Evolutionary conservation across 2,329 filamentous ascomycete genomes (phyloP).

Genomic region (Aureobasidium sp.): DNA sequence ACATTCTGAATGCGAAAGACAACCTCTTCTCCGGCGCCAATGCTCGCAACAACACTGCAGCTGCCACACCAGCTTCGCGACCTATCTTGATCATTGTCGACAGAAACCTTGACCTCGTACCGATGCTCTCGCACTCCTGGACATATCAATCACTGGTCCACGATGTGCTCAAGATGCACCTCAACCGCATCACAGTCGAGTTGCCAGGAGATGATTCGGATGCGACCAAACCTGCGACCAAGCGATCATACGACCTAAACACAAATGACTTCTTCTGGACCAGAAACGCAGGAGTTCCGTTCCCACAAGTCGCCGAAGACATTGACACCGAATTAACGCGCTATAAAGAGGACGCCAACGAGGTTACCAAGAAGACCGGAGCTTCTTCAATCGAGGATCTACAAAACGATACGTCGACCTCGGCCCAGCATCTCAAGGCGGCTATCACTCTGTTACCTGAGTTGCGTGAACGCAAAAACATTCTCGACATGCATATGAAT

Average conservation of each 20-base stretch:
- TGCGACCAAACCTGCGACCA: slow-evolving; percentile 63
- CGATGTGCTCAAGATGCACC: slow-evolving; percentile 68
- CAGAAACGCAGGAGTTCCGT: slow-evolving; percentile 82
- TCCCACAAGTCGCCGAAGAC: slow-evolving; percentile 92
- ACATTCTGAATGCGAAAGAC: slow-evolving; percentile 95
- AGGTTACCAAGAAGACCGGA: slow-evolving; percentile 92
- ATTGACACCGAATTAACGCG: slow-evolving; percentile 89
- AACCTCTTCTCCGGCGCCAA: slow-evolving; percentile 76
- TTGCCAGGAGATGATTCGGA: slow-evolving; percentile 71
- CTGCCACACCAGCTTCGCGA: slow-evolving; percentile 63
- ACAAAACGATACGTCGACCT: slow-evolving; percentile 79
- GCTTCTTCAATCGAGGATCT: slow-evolving; percentile 89
- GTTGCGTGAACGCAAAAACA: slow-evolving; percentile 83
- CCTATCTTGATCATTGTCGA: slow-evolving; percentile 92
- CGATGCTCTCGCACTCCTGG: slow-evolving; percentile 98
- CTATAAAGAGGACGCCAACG: slow-evolving; percentile 91
- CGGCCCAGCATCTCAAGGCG: slow-evolving; percentile 89
- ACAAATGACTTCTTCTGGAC: slow-evolving; percentile 95
- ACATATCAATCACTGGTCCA: slow-evolving; percentile 81
- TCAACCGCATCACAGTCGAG: slow-evolving; percentile 93
- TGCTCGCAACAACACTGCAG: slow-evolving; percentile 53
- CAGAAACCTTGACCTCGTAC: slow-evolving; percentile 88
- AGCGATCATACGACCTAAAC: slow-evolving; percentile 84
- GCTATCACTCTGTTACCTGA: slow-evolving; percentile 91
- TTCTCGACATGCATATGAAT: slow-evolving; percentile 98